Evolutionary conservation across 2,329 filamentous ascomycete species (phyloP), one percentile per base, ranked within the genome.

Genomic region (Elsinoe arachidis): DNA sequence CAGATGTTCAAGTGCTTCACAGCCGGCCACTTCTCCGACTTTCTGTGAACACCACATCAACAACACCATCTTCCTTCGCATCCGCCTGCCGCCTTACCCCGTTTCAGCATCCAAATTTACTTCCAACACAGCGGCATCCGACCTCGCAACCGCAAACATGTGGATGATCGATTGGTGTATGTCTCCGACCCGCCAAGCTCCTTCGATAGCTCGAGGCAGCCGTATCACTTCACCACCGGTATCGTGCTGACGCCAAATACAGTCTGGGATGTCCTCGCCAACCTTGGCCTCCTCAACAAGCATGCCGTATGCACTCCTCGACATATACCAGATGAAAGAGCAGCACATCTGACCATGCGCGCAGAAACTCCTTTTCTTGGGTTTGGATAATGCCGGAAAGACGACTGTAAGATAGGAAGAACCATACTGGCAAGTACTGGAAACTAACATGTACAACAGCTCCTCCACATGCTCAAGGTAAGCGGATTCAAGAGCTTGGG

Each of bases 91-190:
- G 26, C 26, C 26, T 30, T 30, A 4, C 26, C 9, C 26, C 26
- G 26, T 30, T 30, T 38, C 19, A 11, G 15, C 34, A 21, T 21
- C 34, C 33, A 39, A 21, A 37, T 35, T 15, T 17, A 19, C 38
- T n/a, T 35, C 15, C 30, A 14, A 2, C 17, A 52, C 11, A 35
- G 7, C 15, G 14, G 30, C 14, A 35, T 35, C 30, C n/a, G 10
- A 15, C 37, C 12, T 21, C 23, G 34, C 26, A 49, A 34, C 54
- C 15, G 41, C 17, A 59, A 66, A 57, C 44, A 95, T 96, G 90
- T 95, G 89, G 89, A 87, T 96, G 73, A 76, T 95, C 72, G 90
- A 92, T 82, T 96, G 90, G 90, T 95, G 89, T 95, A 90, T 66
- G 78, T 75, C 38, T 55, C 15, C 52, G 23, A 51, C 44, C 37